These are phyloP conservation scores for Vitis rupestris DNA, from an alignment of 164 flowering plant genomes.

Conservation along the genomic window DNA sequence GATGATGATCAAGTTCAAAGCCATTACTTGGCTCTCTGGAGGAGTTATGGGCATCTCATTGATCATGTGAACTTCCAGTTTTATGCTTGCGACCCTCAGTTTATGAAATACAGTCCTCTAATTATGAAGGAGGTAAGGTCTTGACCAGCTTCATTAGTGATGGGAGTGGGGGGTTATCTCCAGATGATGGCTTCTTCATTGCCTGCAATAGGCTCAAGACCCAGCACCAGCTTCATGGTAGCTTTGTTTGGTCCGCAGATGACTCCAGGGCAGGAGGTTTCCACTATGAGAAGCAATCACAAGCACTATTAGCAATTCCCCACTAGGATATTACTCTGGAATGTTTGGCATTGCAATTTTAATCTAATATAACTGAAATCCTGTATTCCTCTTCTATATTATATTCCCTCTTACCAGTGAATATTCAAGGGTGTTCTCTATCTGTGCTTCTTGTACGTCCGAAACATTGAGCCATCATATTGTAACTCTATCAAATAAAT, in stretches of 20 bases:
- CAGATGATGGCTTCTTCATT: constrained; percentile 37
- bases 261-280: constrained; percentile 40
- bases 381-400: too few relatives aligned
- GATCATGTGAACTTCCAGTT: constrained; percentile 67
- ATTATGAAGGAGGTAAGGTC: constrained; percentile 46
- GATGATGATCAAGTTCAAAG: constrained; percentile 43
- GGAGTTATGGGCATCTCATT: constrained; percentile 33
- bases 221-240: constrained; percentile 34
- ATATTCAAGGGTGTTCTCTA: too few relatives aligned
- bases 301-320: constrained; percentile 29
- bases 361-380: too few relatives aligned
- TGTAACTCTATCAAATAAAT: too few relatives aligned
- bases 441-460: too few relatives aligned
- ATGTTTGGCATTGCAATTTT: too few relatives aligned
- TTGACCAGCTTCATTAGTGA: constrained; percentile 43
- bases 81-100: constrained; percentile 50
- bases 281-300: constrained; percentile 38
- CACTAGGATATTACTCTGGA: constrained; percentile 5
- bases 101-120: constrained; percentile 35
- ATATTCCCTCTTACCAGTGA: neutral
- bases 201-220: constrained; percentile 42
- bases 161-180: constrained; percentile 37
- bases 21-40: constrained; percentile 51
- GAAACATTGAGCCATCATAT: too few relatives aligned
- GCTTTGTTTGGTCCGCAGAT: constrained; percentile 53